phyloP scores from a whole-genome alignment of 176 grass and related monocot genomes.

The Zoysia pacifica region DNA sequence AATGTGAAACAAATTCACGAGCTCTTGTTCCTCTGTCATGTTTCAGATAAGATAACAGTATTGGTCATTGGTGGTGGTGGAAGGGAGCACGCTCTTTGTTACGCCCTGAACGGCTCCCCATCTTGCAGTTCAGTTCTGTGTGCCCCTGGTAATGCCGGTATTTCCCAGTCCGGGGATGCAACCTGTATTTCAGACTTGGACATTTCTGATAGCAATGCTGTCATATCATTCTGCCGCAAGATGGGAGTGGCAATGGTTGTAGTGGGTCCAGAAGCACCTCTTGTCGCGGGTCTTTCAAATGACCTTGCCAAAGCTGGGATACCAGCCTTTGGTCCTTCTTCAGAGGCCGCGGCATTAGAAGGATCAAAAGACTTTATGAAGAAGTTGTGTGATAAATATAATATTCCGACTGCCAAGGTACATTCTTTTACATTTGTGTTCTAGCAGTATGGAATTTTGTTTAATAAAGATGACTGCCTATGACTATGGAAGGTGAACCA shows the following conservation, averaged over 20 bases:
- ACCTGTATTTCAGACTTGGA: conserved; percentile 64
- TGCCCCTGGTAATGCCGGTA: conserved; percentile 74
- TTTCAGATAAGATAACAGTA: conserved; percentile 56
- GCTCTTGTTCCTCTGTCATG: background rate
- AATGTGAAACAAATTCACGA: conserved; percentile 6
- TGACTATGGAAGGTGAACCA: background rate
- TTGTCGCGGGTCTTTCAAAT: conserved; percentile 72
- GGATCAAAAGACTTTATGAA: conserved; percentile 97
- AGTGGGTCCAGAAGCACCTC: conserved; percentile 78
- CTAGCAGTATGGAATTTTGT: background rate
- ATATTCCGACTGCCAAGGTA: conserved; percentile 86
- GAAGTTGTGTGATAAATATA: conserved; percentile 77
- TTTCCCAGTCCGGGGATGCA: conserved; percentile 65
- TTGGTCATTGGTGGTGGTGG: conserved; percentile 83
- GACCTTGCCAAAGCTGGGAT: conserved; percentile 66
- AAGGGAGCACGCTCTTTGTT: conserved; percentile 87
- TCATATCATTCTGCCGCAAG: conserved; percentile 58
- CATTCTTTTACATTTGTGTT: conserved; percentile 13
- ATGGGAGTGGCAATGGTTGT: conserved; percentile 77
- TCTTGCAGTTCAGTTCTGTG: conserved; percentile 76
- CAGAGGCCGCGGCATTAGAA: conserved; percentile 79
- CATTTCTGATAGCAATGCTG: conserved; percentile 49
- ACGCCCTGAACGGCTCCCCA: conserved; percentile 64
- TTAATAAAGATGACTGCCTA: background rate
- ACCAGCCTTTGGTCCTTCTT: conserved; percentile 68